Percentiles rank a stretch among this genome's conserved stretches.
phyloP scores from a whole-genome alignment of 2,329 filamentous ascomycete species.

The Pseudohalonectria lignicola region DNA sequence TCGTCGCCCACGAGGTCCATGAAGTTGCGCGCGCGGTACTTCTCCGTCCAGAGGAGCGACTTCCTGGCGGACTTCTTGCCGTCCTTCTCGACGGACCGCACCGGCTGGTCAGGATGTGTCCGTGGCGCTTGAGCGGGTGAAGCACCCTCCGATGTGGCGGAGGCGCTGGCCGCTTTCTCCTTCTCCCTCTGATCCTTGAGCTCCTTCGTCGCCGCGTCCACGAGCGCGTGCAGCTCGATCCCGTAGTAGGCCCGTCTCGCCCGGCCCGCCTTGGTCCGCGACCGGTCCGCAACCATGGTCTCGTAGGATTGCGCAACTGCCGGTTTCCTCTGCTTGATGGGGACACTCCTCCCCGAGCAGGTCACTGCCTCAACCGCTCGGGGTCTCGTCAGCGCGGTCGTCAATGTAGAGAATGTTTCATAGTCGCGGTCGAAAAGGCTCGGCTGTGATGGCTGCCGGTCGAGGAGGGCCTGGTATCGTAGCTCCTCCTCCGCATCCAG shows the following conservation, averaged over 20 bases:
- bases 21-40: constrained; percentile 86
- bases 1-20: constrained; percentile 93
- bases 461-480: constrained; percentile 2
- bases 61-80: constrained; percentile 24
- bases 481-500: neutral
- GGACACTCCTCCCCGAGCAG: constrained; percentile 44
- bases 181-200: constrained; percentile 24
- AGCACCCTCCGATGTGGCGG: constrained; percentile 10
- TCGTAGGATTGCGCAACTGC: constrained; percentile 45
- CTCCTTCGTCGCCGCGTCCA: constrained; percentile 60
- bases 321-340: constrained; percentile 42
- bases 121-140: neutral
- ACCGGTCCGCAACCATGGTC: constrained; percentile 55
- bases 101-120: constrained; percentile 18
- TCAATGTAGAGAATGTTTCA: no score
- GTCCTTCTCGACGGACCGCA: constrained; percentile 29
- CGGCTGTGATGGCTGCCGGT: no score
- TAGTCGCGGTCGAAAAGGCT: no score
- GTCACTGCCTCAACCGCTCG: no score
- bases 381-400: constrained; percentile 25
- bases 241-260: constrained; percentile 78
- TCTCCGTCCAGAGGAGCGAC: constrained; percentile 84
- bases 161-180: constrained; percentile 12
- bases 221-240: constrained; percentile 76
- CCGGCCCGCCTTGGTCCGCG: constrained; percentile 53